Evolutionary conservation across 495 filamentous ascomycete genomes (phyloP), one percentile per base, ranked within the genome.

Genomic region (Cercophora scortea): DNA sequence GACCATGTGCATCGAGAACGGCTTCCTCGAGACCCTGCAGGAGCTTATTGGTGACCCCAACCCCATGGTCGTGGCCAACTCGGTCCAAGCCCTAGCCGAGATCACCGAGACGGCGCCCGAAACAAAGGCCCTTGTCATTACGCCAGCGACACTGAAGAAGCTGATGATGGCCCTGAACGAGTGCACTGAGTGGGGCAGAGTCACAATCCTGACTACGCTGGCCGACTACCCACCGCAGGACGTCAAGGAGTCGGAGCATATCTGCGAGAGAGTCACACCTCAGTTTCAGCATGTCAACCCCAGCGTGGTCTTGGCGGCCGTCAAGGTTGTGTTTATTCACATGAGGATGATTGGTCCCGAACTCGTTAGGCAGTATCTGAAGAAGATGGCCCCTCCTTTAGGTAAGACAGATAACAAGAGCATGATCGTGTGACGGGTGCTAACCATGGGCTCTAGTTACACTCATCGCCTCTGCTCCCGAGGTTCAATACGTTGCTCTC

Each of bases 211-310:
- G 42, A 83, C 84, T 13, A 95, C 90, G 0, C 72, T 99, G 36
- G 88, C 94, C 3, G 88, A 96, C 50, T 96, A 96, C 62, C 84
- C 83, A 49, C 83, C 92, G 0, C 63, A 74, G 13, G 93, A 97
- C 64, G 80, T 91, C 42, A 96, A 94, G 70, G 93, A 99, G 69
- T 88, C 92, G 47, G 93, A 99, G 69, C 94, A 99, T 65, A 97
- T 99, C 46, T 99, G 93, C 69, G 93, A 99, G 71, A 75, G 93
- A 58, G 90, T 97, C 10, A 80, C 89, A 36, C 93, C 93, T 33
- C 93, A 99, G 61, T 99, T 99, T 67, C 93, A 99, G 68, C 93
- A 99, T 59, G 94, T 95, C 63, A 99, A 99, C 59, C 87, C 93
- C 3, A 91, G 90, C 67, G 93, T 99, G 12, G 93, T 99, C 17